These are phyloP conservation scores for Tolypocladium ophioglossoides DNA, from an alignment of 2,329 filamentous ascomycete genomes.

Conservation along the genomic window DNA sequence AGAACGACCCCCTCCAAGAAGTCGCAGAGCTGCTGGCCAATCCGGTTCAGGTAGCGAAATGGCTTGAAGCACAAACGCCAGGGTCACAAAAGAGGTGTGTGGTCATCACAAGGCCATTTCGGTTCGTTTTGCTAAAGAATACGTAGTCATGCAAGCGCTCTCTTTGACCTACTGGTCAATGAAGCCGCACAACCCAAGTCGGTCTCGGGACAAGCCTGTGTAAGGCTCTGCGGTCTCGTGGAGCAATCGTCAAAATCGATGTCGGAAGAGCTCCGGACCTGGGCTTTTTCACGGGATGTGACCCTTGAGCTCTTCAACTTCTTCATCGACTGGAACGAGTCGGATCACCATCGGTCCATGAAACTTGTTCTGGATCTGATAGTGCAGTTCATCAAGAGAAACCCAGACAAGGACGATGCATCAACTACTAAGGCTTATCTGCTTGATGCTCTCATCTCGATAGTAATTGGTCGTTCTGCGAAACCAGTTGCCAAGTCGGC, in stretches of 20 bases:
- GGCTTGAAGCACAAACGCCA: slow-evolving; percentile 30
- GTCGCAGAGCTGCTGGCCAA: slow-evolving; percentile 23
- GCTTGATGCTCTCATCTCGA: slow-evolving; percentile 42
- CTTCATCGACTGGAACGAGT: slow-evolving; percentile 58
- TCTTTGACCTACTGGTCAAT: slow-evolving; percentile 37
- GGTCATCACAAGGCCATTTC: not conserved
- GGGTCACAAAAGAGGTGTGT: slow-evolving; percentile 26
- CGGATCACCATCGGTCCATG: slow-evolving; percentile 54
- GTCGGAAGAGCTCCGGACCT: slow-evolving; percentile 28
- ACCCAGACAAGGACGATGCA: slow-evolving; percentile 31
- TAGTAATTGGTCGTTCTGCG: slow-evolving; percentile 49
- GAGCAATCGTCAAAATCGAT: slow-evolving; percentile 45
- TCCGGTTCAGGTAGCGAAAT: slow-evolving; percentile 26
- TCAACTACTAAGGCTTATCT: slow-evolving; percentile 32
- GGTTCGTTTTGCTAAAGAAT: not conserved
- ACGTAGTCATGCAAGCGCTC: slow-evolving; percentile 20
- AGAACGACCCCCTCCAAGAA: slow-evolving; percentile 11
- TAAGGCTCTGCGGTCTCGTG: slow-evolving; percentile 51
- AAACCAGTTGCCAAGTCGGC: slow-evolving; percentile 59
- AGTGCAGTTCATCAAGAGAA: slow-evolving; percentile 36
- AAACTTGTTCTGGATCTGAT: slow-evolving; percentile 50
- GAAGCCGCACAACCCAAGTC: slow-evolving; percentile 43
- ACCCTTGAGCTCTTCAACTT: slow-evolving; percentile 45
- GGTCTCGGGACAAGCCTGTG: slow-evolving; percentile 43
- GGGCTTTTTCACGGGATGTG: slow-evolving; percentile 41